Conservation (phyloP, 2,329 filamentous ascomycete species). For the Epichloe sp. region DNA sequence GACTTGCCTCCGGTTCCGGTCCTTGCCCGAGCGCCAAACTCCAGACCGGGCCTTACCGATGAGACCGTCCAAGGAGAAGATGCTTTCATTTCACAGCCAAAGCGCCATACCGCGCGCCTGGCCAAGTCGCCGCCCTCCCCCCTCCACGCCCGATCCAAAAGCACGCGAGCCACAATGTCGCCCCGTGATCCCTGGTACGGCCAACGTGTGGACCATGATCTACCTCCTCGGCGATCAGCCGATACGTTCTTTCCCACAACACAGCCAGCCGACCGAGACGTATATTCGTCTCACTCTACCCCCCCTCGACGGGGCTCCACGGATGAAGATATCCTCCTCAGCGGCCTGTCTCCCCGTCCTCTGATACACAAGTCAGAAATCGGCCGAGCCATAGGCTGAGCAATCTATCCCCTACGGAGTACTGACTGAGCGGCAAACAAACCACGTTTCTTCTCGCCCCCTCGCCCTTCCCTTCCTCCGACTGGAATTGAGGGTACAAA, state of each 20-base stretch:
- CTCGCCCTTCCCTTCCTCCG: neutral
- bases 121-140: slow-evolving; percentile 38
- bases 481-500: neutral
- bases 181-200: slow-evolving; percentile 26
- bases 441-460: no score
- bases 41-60: slow-evolving; percentile 49
- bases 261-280: neutral
- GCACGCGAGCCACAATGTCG: slow-evolving; percentile 33
- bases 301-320: slow-evolving; percentile 29
- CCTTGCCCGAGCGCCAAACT: slow-evolving; percentile 46
- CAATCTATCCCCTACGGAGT: neutral
- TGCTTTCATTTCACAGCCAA: slow-evolving; percentile 41
- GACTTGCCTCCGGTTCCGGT: slow-evolving; percentile 37
- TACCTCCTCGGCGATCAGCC: slow-evolving; percentile 19
- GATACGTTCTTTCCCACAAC: slow-evolving; percentile 13
- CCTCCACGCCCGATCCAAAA: slow-evolving; percentile 27
- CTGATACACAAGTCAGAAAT: slow-evolving; percentile 33
- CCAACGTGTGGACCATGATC: slow-evolving; percentile 19
- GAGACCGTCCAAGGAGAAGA: slow-evolving; percentile 46
- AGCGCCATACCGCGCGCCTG: slow-evolving; percentile 32
- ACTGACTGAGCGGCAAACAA: no score
- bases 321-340: slow-evolving; percentile 31
- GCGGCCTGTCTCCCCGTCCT: slow-evolving; percentile 36
- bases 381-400: slow-evolving; percentile 40
- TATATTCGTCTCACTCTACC: slow-evolving; percentile 29